Evolutionary conservation across 1,284 basidiomycete genomes (phyloP).

Genomic region (Heliocybe sulcata): DNA sequence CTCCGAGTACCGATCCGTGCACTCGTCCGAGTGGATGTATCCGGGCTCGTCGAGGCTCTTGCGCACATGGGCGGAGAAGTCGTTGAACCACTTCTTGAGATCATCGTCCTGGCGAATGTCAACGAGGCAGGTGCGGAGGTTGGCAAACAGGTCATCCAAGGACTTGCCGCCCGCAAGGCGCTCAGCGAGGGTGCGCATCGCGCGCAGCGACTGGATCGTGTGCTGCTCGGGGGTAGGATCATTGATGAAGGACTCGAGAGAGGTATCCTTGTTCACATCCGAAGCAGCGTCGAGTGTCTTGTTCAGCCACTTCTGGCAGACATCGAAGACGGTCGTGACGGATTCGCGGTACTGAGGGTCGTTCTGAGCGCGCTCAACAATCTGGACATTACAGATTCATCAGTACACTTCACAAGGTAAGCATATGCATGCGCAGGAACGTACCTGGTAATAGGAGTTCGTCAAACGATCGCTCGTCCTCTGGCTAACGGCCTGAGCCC

Average conservation of each 20-base stretch:
- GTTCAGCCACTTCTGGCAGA: constrained; percentile 49
- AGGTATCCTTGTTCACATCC: constrained; percentile 30
- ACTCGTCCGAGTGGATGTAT: constrained; percentile 43
- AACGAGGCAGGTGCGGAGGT: constrained; percentile 30
- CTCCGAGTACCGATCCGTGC: constrained; percentile 30
- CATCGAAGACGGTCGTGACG: constrained; percentile 46
- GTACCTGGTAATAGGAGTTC: constrained; percentile 46
- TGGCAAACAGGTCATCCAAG: constrained; percentile 33
- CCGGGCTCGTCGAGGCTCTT: constrained; percentile 39
- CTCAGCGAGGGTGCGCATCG: constrained; percentile 38
- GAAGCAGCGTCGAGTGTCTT: constrained; percentile 41
- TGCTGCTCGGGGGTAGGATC: constrained; percentile 53
- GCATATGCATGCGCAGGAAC: too few species aligned
- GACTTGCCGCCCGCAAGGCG: constrained; percentile 39
- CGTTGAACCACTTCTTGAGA: constrained; percentile 40
- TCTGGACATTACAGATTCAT: constrained; percentile 25
- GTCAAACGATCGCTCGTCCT: constrained; percentile 33
- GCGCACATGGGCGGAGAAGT: constrained; percentile 36
- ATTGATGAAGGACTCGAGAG: constrained; percentile 45
- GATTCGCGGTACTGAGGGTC: constrained; percentile 49
- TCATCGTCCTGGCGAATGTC: constrained; percentile 40
- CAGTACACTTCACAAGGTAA: neutral
- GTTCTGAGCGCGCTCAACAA: constrained; percentile 52
- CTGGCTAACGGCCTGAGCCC: constrained; percentile 34
- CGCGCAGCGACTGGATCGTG: constrained; percentile 37